Base-by-base conservation (phyloP, 345 rosid genomes). In the Eucalyptus grandis region DNA sequence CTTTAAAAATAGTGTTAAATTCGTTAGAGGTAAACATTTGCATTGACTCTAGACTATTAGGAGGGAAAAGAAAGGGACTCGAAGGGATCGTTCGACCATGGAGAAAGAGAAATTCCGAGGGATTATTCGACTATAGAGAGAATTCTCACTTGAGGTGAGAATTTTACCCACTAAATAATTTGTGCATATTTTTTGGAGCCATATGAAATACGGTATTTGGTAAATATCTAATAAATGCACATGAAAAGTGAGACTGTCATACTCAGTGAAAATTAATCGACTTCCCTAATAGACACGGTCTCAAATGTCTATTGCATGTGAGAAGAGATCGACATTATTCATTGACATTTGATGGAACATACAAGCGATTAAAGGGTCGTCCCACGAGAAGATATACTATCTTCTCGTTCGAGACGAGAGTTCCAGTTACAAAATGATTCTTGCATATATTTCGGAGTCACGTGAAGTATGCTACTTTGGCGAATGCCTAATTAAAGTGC, bases 321-420 rank as follows among this genome's bases (percentile, higher is more conserved):
- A 40, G 47, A 77, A 40, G 30, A 40, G 44, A 77, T 40, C 9
- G 0, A 21, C 15, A 72, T 40, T 2, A 11, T 72, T 72, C 27
- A 21, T 15, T 5, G 1, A 65, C 15, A 65, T 65, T 16, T 1
- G 3, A n/a, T 0, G 3, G 5, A n/a, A 15, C 37, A 34, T 3
- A 65, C 40, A 65, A 65, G 0, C 2, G 1, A 14, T 65, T 2
- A 7, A n/a, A 11, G 37, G 5, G 12, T 77, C 2, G 6, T 21
- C 6, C 14, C 85, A 21, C 3, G 5, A 77, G 83, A 77, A 77
- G 21, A 40, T 21, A 26, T 40, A 40, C 3, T 21, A 9, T 77
- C 30, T 77, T 40, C 30, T 77, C 2, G 3, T 9, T 37, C 2
- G 5, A 34, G 8, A 44, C 2, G 15, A 6, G 27, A 37, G 14